Percentiles rank a stretch among this genome's conserved stretches.
Conservation (phyloP, 2,329 filamentous ascomycete genomes). For the Monilinia aucupariae region DNA sequence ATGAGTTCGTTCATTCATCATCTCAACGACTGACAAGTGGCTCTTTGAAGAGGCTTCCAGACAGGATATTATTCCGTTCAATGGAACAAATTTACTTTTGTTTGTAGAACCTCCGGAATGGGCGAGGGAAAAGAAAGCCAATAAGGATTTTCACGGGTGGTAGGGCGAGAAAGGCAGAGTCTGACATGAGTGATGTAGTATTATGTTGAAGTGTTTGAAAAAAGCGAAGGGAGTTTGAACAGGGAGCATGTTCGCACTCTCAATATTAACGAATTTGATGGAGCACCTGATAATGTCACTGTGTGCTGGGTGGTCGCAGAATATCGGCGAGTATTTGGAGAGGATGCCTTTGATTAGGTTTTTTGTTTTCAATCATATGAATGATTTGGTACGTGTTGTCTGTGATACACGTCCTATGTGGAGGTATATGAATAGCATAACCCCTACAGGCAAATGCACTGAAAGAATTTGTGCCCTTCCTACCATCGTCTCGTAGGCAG, state of each 20-base stretch:
- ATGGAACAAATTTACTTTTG: not conserved
- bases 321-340: not conserved
- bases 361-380: not conserved
- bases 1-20: not conserved
- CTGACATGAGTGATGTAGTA: conserved; percentile 7
- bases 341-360: not conserved
- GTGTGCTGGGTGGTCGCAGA: not conserved
- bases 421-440: not conserved
- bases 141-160: not conserved
- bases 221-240: not conserved
- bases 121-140: not conserved
- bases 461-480: not conserved
- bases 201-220: conserved; percentile 2
- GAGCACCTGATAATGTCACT: not conserved
- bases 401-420: not conserved
- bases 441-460: not conserved
- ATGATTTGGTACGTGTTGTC: not conserved
- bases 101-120: conserved; percentile 1
- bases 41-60: not conserved
- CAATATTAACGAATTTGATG: no score
- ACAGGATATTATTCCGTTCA: not conserved
- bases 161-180: not conserved
- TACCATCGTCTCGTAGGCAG: not conserved
- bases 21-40: not conserved
- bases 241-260: not conserved